phyloP scores from a whole-genome alignment of 1,139 yeast species.

The Yamadazyma diospyri region DNA sequence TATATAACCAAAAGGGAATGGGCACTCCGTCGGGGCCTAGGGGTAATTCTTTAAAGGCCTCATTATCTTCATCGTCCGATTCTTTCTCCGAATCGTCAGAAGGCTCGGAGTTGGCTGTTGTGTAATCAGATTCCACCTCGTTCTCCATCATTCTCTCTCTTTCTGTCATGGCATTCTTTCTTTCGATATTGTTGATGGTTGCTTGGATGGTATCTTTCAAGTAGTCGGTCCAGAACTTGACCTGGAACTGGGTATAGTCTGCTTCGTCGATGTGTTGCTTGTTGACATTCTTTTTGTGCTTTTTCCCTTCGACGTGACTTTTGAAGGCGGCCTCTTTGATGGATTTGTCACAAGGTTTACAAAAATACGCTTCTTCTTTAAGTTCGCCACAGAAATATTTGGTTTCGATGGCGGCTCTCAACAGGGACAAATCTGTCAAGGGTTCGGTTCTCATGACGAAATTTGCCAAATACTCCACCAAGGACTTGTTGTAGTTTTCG shows the following conservation, averaged over 20 bases:
- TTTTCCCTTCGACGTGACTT: slow-evolving; percentile 72
- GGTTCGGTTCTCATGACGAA: slow-evolving; percentile 53
- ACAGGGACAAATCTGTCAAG: slow-evolving; percentile 35
- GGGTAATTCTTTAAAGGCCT: slow-evolving; percentile 53
- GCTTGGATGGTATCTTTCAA: slow-evolving; percentile 37
- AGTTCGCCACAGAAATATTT: slow-evolving; percentile 23
- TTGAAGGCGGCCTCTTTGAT: slow-evolving; percentile 67
- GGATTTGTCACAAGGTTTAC: slow-evolving; percentile 60
- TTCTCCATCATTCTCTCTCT: slow-evolving; percentile 58
- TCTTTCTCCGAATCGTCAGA: slow-evolving; percentile 19
- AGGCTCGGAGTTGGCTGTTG: slow-evolving; percentile 32
- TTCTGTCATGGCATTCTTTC: slow-evolving; percentile 69
- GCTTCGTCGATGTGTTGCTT: slow-evolving; percentile 2
- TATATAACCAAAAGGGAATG: slow-evolving; percentile 90
- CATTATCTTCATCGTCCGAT: slow-evolving; percentile 19
- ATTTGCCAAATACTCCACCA: slow-evolving; percentile 43
- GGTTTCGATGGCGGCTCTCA: slow-evolving; percentile 27
- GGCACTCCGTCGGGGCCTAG: slow-evolving; percentile 88
- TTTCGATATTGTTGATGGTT: slow-evolving; percentile 62
- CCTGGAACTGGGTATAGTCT: slow-evolving; percentile 27
- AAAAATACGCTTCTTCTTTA: slow-evolving; percentile 44
- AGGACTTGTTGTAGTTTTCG: slow-evolving; percentile 35
- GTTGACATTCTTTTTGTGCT: slow-evolving; percentile 55
- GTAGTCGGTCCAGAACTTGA: slow-evolving; percentile 28
- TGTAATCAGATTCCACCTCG: slow-evolving; percentile 35